phyloP scores from a whole-genome alignment of 768 basidiomycete genomes.

The Tremella mesenterica region DNA sequence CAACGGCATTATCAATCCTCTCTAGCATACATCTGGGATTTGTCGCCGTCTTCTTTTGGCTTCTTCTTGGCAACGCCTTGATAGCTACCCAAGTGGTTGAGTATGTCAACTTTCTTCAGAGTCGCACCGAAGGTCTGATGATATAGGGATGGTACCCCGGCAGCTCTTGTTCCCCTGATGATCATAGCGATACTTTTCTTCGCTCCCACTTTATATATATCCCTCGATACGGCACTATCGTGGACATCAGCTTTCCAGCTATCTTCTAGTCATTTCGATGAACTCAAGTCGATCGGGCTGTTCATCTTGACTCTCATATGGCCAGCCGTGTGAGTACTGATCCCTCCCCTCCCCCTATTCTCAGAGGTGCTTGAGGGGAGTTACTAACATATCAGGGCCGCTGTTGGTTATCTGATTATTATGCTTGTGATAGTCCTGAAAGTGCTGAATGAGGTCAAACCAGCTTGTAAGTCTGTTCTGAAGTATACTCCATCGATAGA shows the following conservation, averaged over 20 bases:
- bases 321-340: slow-evolving; percentile 59
- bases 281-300: slow-evolving; percentile 60
- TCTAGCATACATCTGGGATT: slow-evolving; percentile 71
- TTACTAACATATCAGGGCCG: slow-evolving; percentile 48
- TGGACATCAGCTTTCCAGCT: slow-evolving; percentile 56
- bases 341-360: not conserved
- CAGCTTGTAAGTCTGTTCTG: slow-evolving; percentile 51
- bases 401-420: slow-evolving; percentile 59
- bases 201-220: slow-evolving; percentile 68
- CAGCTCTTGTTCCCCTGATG: slow-evolving; percentile 50
- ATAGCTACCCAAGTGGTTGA: slow-evolving; percentile 66
- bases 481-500: not conserved
- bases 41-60: slow-evolving; percentile 67
- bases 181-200: slow-evolving; percentile 67
- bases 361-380: not conserved
- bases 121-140: slow-evolving; percentile 2
- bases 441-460: slow-evolving; percentile 67
- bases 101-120: slow-evolving; percentile 49
- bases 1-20: slow-evolving; percentile 59
- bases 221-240: slow-evolving; percentile 68
- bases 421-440: slow-evolving; percentile 73
- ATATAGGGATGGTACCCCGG: slow-evolving; percentile 28
- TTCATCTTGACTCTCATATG: slow-evolving; percentile 74
- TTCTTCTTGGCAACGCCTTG: slow-evolving; percentile 46
- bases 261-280: slow-evolving; percentile 53